Conservation (phyloP, 441 rosid species). For the Euphorbia corollata region DNA sequence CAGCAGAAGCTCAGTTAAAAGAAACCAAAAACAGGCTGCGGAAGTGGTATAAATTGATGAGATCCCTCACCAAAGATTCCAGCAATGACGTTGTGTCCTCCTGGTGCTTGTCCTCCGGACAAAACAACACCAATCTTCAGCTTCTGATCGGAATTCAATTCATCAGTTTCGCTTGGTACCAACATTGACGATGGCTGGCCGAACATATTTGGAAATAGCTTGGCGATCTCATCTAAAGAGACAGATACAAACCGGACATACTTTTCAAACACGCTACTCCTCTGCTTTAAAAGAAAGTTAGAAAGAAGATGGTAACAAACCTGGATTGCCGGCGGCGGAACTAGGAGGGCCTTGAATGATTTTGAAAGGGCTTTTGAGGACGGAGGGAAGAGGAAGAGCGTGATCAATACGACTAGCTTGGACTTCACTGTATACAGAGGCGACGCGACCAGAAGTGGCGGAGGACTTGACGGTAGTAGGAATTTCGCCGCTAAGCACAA, state of each 20-base stretch:
- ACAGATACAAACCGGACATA: neutral
- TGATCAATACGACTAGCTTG: slow-evolving; percentile 74
- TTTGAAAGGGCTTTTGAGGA: slow-evolving; percentile 54
- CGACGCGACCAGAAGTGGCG: slow-evolving; percentile 40
- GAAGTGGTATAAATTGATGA: neutral
- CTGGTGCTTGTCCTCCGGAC: slow-evolving; percentile 99
- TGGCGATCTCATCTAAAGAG: slow-evolving; percentile 71
- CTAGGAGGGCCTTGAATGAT: slow-evolving; percentile 81
- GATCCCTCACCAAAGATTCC: slow-evolving; percentile 66
- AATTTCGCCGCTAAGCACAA: slow-evolving; percentile 39
- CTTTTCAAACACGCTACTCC: neutral
- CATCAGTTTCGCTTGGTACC: slow-evolving; percentile 38
- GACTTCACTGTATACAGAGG: slow-evolving; percentile 84
- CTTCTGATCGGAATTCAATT: slow-evolving; percentile 38
- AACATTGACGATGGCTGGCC: slow-evolving; percentile 77
- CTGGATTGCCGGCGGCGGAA: slow-evolving; percentile 91
- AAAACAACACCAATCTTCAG: slow-evolving; percentile 88
- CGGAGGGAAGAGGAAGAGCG: slow-evolving; percentile 79
- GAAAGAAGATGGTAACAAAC: slow-evolving; percentile 20
- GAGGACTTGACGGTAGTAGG: slow-evolving; percentile 29
- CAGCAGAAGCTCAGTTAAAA: neutral
- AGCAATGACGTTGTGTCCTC: slow-evolving; percentile 96
- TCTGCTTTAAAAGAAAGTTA: neutral
- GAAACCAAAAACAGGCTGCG: neutral
- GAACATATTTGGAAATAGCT: slow-evolving; percentile 75